Evolutionary conservation across 306 rosid genomes (phyloP).

Genomic region (Malus orientalis): DNA sequence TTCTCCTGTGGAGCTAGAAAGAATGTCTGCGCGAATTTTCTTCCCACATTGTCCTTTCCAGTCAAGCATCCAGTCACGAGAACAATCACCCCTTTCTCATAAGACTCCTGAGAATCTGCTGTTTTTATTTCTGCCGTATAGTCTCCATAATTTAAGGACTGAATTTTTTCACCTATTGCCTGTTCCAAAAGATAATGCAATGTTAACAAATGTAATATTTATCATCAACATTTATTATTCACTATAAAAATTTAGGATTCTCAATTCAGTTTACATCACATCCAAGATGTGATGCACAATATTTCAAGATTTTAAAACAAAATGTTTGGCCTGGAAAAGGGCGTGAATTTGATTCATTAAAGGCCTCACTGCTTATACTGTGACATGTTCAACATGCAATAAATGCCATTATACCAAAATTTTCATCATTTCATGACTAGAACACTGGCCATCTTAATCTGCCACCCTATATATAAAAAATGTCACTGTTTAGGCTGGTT

Average conservation of each 20-base stretch:
- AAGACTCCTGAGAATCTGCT: constrained; percentile 94
- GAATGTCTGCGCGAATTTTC: constrained; percentile 83
- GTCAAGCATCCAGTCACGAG: constrained; percentile 93
- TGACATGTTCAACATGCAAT: background rate
- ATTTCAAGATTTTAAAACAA: constrained; percentile 10
- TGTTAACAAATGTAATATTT: background rate
- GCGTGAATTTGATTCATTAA: background rate
- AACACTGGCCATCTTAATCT: background rate
- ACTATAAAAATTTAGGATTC: background rate
- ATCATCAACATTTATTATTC: background rate
- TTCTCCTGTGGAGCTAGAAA: constrained; percentile 97
- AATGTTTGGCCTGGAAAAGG: background rate
- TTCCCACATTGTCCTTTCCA: constrained; percentile 74
- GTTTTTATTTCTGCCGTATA: constrained; percentile 83
- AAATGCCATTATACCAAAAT: background rate
- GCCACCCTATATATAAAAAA: background rate
- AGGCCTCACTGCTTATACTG: background rate
- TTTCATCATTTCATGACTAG: background rate
- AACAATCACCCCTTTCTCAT: constrained; percentile 85
- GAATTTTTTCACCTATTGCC: constrained; percentile 80
- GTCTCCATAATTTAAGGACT: constrained; percentile 78
- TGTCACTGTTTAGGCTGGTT: background rate
- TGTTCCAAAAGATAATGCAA: constrained; percentile 25
- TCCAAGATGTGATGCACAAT: background rate
- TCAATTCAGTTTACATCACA: background rate